A percentile compares a stretch with the other conserved stretches of the same genome.
Evolutionary conservation across 2,329 filamentous ascomycete species (phyloP).

Genomic region (Colletotrichum liaoningense): DNA sequence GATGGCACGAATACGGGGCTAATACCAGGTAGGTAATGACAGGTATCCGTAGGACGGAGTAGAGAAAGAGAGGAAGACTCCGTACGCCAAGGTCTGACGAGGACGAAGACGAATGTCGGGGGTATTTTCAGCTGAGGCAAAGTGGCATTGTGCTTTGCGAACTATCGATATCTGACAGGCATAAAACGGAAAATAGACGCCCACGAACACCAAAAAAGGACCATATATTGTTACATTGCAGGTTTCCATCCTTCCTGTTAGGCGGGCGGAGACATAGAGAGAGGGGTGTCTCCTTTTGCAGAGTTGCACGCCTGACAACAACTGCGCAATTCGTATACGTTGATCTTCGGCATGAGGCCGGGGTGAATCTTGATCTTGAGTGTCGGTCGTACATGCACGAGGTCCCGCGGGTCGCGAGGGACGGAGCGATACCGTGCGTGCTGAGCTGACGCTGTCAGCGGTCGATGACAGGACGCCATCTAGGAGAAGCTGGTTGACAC

Average conservation of each 20-base stretch:
- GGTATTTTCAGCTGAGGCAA: not conserved
- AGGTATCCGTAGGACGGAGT: not conserved
- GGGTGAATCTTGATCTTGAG: not conserved
- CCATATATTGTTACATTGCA: not conserved
- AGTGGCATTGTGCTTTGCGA: not conserved
- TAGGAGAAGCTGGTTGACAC: not conserved
- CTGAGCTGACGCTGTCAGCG: not conserved
- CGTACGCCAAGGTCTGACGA: not conserved
- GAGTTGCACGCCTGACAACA: not conserved
- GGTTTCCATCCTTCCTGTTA: not conserved
- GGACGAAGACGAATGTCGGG: not conserved
- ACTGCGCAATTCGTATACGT: not conserved
- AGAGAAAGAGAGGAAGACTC: not conserved
- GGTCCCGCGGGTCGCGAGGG: not conserved
- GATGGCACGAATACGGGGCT: not conserved
- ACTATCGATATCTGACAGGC: not conserved
- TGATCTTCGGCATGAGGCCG: not conserved
- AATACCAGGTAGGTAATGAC: not conserved
- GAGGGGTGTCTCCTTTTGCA: not conserved
- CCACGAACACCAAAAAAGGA: not conserved
- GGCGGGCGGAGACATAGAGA: not conserved
- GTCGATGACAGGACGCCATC: not conserved
- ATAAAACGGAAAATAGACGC: not conserved
- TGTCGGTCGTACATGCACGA: slow-evolving; percentile 5
- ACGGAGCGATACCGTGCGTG: not conserved